Conservation (phyloP, 805 yeast species). For the Schizosaccharomyces lindneri region DNA sequence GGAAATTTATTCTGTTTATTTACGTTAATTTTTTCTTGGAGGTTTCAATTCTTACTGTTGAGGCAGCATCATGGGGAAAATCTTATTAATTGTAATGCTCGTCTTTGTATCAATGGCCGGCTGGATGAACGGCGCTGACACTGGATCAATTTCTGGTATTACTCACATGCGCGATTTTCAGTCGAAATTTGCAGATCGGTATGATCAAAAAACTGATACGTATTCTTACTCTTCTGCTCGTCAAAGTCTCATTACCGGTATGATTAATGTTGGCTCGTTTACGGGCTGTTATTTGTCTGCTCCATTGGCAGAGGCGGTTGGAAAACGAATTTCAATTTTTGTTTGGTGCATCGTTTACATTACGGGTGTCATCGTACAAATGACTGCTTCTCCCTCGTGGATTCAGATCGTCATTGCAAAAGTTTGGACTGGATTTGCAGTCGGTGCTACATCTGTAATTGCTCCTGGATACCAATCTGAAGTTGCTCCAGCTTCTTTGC, state of each 20-base stretch:
- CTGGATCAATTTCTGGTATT: conserved; percentile 4
- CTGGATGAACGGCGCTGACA: conserved; percentile 3
- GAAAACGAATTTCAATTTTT: neutral
- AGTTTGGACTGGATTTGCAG: conserved; percentile 43
- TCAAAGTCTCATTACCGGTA: conserved; percentile 4
- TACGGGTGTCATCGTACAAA: conserved; percentile 3
- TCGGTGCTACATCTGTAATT: conserved; percentile 53
- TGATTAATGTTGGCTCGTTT: conserved; percentile 4
- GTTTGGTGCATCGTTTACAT: conserved; percentile 4
- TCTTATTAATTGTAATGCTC: neutral
- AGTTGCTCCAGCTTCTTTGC: conserved; percentile 48
- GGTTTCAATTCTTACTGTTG: no score
- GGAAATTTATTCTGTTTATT: no score
- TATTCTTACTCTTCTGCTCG: neutral
- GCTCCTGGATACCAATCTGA: conserved; percentile 61
- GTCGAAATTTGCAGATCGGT: neutral
- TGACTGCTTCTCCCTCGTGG: conserved; percentile 9
- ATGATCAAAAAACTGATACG: neutral
- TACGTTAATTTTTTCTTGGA: no score
- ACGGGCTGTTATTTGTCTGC: conserved; percentile 4
- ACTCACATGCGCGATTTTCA: conserved; percentile 3
- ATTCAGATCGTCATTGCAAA: conserved; percentile 13
- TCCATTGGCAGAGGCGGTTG: conserved; percentile 1
- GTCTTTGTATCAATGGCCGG: conserved; percentile 3
- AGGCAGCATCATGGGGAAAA: neutral